phyloP scores from a whole-genome alignment of 177 flowering plant genomes.

The Vitis hybrid region DNA sequence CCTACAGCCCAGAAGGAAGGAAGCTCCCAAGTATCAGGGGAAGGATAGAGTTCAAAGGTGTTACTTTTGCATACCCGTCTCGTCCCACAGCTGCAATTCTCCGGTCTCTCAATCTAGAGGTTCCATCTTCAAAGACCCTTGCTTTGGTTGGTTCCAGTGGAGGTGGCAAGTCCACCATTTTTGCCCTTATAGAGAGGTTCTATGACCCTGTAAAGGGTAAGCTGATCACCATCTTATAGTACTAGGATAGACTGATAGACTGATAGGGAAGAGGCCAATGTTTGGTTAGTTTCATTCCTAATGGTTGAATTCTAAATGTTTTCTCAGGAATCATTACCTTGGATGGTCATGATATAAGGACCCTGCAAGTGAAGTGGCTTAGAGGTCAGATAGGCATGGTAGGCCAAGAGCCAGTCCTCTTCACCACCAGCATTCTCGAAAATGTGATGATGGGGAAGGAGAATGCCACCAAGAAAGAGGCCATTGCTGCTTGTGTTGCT shows the following conservation, averaged over 20 bases:
- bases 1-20: constrained; percentile 53
- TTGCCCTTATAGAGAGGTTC: constrained; percentile 77
- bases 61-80: constrained; percentile 69
- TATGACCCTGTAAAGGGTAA: constrained; percentile 69
- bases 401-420: constrained; percentile 76
- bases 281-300: neutral
- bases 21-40: constrained; percentile 42
- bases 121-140: constrained; percentile 53
- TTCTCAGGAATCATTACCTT: constrained; percentile 46
- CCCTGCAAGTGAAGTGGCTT: constrained; percentile 68
- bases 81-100: constrained; percentile 56
- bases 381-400: constrained; percentile 73
- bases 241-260: neutral
- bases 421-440: constrained; percentile 58
- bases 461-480: constrained; percentile 62
- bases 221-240: neutral
- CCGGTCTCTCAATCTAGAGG: constrained; percentile 41
- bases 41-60: constrained; percentile 59
- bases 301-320: neutral
- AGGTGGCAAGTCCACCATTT: constrained; percentile 76
- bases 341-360: constrained; percentile 67
- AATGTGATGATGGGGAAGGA: constrained; percentile 80
- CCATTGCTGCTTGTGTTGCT: constrained; percentile 62
- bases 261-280: no score
- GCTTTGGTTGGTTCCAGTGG: constrained; percentile 83